Conservation (phyloP, 352 stramenopile genomes). For the Nothophytophthora sp. region DNA sequence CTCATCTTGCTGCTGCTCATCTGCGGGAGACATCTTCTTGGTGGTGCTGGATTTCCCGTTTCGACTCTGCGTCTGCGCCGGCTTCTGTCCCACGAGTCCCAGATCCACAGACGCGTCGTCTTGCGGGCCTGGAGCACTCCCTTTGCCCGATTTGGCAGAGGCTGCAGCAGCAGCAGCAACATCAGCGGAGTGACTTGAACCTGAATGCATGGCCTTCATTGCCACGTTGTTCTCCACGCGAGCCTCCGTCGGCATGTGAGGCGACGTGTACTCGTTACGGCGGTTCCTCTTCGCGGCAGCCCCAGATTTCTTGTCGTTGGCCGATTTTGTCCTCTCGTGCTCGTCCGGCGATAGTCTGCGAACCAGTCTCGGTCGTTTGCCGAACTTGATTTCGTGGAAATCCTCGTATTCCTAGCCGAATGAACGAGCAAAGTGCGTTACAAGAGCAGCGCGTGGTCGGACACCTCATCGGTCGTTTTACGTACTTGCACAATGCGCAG, state of each 20-base stretch:
- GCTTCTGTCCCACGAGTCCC: constrained; percentile 71
- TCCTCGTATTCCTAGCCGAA: constrained; percentile 89
- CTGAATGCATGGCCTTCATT: constrained; percentile 53
- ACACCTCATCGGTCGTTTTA: neutral
- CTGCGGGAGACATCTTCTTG: constrained; percentile 28
- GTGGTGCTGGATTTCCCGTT: constrained; percentile 9
- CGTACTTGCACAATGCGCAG: constrained; percentile 76
- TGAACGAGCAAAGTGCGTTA: neutral
- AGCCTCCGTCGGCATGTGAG: constrained; percentile 74
- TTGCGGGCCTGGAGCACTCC: constrained; percentile 18
- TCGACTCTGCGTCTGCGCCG: constrained; percentile 32
- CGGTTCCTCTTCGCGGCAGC: constrained; percentile 62
- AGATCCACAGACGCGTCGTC: constrained; percentile 50
- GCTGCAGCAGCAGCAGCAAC: neutral
- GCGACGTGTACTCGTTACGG: constrained; percentile 77
- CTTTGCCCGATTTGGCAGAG: constrained; percentile 2
- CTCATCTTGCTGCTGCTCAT: constrained; percentile 36
- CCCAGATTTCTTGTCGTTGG: constrained; percentile 57
- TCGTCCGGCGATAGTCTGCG: constrained; percentile 67
- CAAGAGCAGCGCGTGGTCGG: neutral
- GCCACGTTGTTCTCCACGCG: constrained; percentile 82
- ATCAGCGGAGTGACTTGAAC: constrained; percentile 16
- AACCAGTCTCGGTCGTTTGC: constrained; percentile 86
- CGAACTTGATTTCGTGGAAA: constrained; percentile 93
- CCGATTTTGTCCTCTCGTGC: constrained; percentile 43